phyloP scores from a whole-genome alignment of 208 protist species.

The Leishmania arabica region DNA sequence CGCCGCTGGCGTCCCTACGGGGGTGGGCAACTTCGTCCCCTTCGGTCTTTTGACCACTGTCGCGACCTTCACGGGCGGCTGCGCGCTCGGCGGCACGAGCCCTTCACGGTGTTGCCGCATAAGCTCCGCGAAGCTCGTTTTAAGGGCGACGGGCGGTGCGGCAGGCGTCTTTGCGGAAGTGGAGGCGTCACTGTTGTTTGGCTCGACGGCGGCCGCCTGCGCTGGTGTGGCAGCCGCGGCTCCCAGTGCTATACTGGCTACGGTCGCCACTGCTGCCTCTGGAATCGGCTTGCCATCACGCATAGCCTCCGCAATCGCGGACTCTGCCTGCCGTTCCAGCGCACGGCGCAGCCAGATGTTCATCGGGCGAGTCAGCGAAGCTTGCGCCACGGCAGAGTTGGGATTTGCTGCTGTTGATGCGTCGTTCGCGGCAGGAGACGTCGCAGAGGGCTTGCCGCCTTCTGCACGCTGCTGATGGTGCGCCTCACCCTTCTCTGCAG shows the following conservation, averaged over 20 bases:
- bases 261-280: neutral
- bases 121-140: conserved; percentile 30
- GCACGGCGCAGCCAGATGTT: conserved; percentile 38
- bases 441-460: neutral
- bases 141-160: neutral
- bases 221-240: neutral
- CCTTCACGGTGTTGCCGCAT: conserved; percentile 42
- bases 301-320: conserved; percentile 15
- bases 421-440: neutral
- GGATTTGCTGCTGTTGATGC: neutral
- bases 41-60: conserved; percentile 38
- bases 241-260: neutral
- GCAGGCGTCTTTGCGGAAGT: neutral
- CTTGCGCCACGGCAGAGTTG: neutral
- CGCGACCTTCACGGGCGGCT: conserved; percentile 38
- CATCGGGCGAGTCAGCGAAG: conserved; percentile 9
- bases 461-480: neutral
- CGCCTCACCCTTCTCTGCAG: neutral
- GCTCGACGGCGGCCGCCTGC: neutral
- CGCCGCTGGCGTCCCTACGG: neutral
- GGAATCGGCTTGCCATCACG: conserved; percentile 28
- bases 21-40: neutral
- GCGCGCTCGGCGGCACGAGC: conserved; percentile 21
- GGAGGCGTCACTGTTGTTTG: neutral
- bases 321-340: conserved; percentile 33